Percentiles rank a stretch among this genome's conserved stretches.
These are phyloP conservation scores for Didymella sp. DNA, from an alignment of 2,329 filamentous ascomycete species.

Conservation along the genomic window DNA sequence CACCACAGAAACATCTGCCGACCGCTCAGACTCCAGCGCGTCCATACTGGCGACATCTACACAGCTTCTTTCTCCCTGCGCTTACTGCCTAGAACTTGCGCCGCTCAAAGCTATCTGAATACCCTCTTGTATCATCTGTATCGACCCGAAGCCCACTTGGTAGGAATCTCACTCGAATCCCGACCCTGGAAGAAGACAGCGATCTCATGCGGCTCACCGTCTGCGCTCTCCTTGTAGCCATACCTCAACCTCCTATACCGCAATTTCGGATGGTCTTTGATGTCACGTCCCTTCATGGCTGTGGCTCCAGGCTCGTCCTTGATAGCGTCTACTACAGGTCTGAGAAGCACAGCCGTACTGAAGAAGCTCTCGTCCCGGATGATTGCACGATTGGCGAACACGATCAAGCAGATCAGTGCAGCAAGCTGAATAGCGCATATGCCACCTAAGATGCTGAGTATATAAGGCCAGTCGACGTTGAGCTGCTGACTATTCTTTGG, in stretches of 20 bases:
- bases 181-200: slow-evolving; percentile 36
- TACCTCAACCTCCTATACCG: slow-evolving; percentile 41
- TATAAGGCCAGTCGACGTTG: slow-evolving; percentile 40
- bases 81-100: no score
- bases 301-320: slow-evolving; percentile 28
- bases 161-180: slow-evolving; percentile 28
- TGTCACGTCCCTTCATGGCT: slow-evolving; percentile 38
- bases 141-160: slow-evolving; percentile 37
- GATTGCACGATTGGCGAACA: slow-evolving; percentile 40
- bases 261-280: slow-evolving; percentile 37
- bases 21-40: background rate
- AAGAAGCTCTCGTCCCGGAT: slow-evolving; percentile 45
- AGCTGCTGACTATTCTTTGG: slow-evolving; percentile 37
- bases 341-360: slow-evolving; percentile 42
- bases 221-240: slow-evolving; percentile 38
- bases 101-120: background rate
- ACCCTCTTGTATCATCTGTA: slow-evolving; percentile 20
- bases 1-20: background rate
- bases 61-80: background rate
- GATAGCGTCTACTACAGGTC: slow-evolving; percentile 37
- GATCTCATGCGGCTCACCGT: slow-evolving; percentile 38
- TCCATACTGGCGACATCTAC: no score
- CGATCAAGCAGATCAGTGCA: slow-evolving; percentile 29
- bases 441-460: slow-evolving; percentile 29
- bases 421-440: slow-evolving; percentile 39